Conservation (phyloP, 2,329 filamentous ascomycete genomes). For the Aspergillus viridinutans region DNA sequence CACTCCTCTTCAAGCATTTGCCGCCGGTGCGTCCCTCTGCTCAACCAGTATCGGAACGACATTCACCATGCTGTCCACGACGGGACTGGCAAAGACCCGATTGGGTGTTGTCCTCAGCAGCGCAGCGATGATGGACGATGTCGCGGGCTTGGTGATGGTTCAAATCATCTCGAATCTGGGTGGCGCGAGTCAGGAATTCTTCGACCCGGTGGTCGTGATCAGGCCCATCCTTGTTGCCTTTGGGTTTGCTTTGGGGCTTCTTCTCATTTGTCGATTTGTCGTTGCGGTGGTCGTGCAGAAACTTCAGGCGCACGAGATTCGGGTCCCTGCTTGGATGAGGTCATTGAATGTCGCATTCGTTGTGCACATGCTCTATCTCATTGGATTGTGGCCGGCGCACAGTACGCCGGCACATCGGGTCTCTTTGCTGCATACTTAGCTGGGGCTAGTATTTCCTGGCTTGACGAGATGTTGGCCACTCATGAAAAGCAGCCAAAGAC, state of each 20-base stretch:
- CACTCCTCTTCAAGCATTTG: constrained; percentile 60
- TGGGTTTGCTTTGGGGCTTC: constrained; percentile 25
- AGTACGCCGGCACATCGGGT: constrained; percentile 53
- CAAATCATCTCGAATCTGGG: constrained; percentile 66
- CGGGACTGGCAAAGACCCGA: constrained; percentile 51
- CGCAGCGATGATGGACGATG: constrained; percentile 79
- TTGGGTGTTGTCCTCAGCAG: constrained; percentile 62
- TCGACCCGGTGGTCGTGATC: constrained; percentile 43
- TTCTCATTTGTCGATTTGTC: constrained; percentile 23
- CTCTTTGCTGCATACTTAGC: constrained; percentile 58
- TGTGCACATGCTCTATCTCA: constrained; percentile 42
- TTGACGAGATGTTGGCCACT: constrained; percentile 32
- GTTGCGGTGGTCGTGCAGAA: constrained; percentile 10
- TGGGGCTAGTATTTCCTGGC: constrained; percentile 49
- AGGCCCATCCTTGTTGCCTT: constrained; percentile 51
- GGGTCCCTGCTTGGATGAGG: constrained; percentile 6
- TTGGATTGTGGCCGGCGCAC: constrained; percentile 48
- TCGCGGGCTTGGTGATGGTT: constrained; percentile 72
- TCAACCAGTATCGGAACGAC: constrained; percentile 72
- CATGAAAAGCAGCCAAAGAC: not conserved
- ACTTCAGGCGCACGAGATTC: constrained; percentile 2
- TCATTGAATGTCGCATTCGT: constrained; percentile 32
- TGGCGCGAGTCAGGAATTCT: constrained; percentile 52
- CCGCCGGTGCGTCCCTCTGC: constrained; percentile 68
- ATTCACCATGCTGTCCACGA: constrained; percentile 61